A percentile compares a stretch with the other conserved stretches of the same genome.
Conservation (phyloP, 345 rosid species). For the Eucalyptus polyanthemos region DNA sequence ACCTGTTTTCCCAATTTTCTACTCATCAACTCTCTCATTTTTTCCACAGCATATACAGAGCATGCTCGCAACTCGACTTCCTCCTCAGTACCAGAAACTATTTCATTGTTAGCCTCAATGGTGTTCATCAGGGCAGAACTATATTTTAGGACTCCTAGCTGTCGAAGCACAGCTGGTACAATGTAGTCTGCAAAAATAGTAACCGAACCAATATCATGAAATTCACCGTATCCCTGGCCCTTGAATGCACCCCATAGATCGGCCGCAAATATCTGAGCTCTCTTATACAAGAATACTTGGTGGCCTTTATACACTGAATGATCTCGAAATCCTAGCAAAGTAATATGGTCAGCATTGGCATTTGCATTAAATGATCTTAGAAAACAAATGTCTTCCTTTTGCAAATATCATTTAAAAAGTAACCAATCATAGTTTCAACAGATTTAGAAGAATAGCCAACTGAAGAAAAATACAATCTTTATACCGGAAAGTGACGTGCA, state of each 20-base stretch:
- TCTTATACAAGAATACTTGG: slow-evolving; percentile 70
- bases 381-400: background rate
- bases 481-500: slow-evolving; percentile 65
- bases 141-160: slow-evolving; percentile 68
- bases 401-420: background rate
- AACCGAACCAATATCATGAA: slow-evolving; percentile 43
- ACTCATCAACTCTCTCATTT: slow-evolving; percentile 48
- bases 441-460: background rate
- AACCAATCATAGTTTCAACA: background rate
- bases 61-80: slow-evolving; percentile 82
- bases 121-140: slow-evolving; percentile 35
- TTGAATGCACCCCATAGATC: slow-evolving; percentile 83
- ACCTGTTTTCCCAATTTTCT: slow-evolving; percentile 62
- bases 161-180: slow-evolving; percentile 66
- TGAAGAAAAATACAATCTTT: background rate
- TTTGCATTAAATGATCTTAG: background rate
- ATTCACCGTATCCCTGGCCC: slow-evolving; percentile 66
- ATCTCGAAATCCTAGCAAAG: slow-evolving; percentile 47
- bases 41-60: slow-evolving; percentile 74
- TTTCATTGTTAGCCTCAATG: slow-evolving; percentile 32
- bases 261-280: slow-evolving; percentile 78
- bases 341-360: background rate
- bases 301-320: slow-evolving; percentile 68
- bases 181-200: slow-evolving; percentile 82
- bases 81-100: slow-evolving; percentile 68